phyloP scores from a whole-genome alignment of 208 protist genomes.

The Acanthamoeba sp. region DNA sequence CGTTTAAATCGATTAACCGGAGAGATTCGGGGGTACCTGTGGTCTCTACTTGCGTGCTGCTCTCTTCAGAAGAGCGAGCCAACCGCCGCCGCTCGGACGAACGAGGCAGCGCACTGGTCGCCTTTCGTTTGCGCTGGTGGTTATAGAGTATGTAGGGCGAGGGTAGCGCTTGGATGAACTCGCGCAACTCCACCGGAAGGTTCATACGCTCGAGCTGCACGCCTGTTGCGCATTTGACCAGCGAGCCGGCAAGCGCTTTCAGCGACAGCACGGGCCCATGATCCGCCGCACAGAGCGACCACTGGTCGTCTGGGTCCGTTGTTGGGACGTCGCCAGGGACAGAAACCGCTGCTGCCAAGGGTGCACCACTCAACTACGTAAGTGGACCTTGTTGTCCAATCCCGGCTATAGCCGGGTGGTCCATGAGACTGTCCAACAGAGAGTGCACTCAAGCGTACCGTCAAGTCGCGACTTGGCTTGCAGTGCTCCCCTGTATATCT shows the following conservation, averaged over 20 bases:
- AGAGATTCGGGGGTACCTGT: too few relatives aligned
- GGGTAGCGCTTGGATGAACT: constrained; percentile 69
- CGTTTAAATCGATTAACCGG: too few relatives aligned
- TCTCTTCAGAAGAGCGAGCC: background rate
- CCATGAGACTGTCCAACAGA: too few relatives aligned
- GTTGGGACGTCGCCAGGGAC: too few relatives aligned
- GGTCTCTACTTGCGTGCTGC: too few relatives aligned
- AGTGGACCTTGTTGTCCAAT: too few relatives aligned
- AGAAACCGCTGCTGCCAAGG: background rate
- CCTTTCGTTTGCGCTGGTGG: constrained; percentile 10
- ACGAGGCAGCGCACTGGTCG: background rate
- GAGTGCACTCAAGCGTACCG: background rate
- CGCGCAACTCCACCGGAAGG: constrained; percentile 28
- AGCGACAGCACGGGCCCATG: background rate
- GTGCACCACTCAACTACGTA: too few relatives aligned
- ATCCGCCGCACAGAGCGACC: background rate
- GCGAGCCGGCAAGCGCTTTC: constrained; percentile 46
- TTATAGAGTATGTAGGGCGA: constrained; percentile 65
- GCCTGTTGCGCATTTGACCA: constrained; percentile 61
- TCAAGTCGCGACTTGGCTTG: background rate
- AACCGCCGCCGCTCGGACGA: background rate
- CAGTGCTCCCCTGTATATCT: constrained; percentile 32
- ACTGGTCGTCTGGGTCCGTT: too few relatives aligned
- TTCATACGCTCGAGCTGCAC: constrained; percentile 61
- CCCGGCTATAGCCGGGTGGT: too few relatives aligned